phyloP scores from a whole-genome alignment of 1,139 yeast genomes.

The Candida sanyaensis region DNA sequence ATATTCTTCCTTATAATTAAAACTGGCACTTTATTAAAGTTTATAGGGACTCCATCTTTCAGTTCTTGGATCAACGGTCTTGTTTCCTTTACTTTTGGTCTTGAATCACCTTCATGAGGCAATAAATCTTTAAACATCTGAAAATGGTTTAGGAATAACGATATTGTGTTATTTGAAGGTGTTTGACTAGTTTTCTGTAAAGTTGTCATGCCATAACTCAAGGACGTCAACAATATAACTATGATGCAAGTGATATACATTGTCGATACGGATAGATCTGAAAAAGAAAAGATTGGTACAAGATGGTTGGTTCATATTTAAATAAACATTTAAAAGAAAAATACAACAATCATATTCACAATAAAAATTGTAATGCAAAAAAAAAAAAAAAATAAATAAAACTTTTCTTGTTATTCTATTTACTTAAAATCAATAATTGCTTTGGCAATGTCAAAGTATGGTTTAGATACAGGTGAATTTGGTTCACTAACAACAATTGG shows the following conservation, averaged over 20 bases:
- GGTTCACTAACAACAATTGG: conserved; percentile 60
- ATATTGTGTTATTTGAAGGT: conserved; percentile 1
- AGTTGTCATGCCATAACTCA: not conserved
- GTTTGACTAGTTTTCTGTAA: conserved; percentile 1
- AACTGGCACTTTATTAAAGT: conserved; percentile 9
- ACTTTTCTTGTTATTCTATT: conserved; percentile 5
- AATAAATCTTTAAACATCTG: conserved; percentile 8
- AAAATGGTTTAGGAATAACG: conserved; percentile 9
- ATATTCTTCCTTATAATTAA: not conserved
- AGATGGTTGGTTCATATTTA: not conserved
- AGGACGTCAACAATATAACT: not conserved
- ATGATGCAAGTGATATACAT: not conserved
- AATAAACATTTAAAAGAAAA: not conserved
- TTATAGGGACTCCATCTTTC: conserved; percentile 14
- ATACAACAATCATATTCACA: not conserved
- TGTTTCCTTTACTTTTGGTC: conserved; percentile 7
- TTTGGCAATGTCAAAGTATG: conserved; percentile 49
- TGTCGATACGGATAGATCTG: not conserved
- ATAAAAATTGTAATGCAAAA: not conserved
- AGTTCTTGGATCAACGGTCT: conserved; percentile 13
- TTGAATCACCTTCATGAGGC: conserved; percentile 4
- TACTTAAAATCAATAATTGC: conserved; percentile 18
- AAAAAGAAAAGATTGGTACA: not conserved
- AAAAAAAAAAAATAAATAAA: not conserved
- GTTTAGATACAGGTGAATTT: conserved; percentile 31